A percentile compares a stretch with the other conserved stretches of the same genome.
Conservation (phyloP, 345 rosid genomes). For the Gossypium mustelinum region DNA sequence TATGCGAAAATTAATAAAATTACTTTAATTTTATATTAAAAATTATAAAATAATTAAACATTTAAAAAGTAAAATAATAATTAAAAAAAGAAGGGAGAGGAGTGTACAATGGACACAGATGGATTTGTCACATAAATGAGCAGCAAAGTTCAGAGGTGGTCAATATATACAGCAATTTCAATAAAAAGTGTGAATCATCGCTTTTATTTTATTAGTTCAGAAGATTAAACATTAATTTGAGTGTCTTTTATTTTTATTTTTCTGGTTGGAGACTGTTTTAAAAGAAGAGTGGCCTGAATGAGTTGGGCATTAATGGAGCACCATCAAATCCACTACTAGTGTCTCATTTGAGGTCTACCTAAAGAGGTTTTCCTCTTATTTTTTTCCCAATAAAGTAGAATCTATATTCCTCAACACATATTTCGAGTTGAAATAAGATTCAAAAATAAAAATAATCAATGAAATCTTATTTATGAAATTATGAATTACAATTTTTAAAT, state of each 20-base stretch:
- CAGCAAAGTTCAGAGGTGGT: slow-evolving; percentile 26
- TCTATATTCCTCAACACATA: no score
- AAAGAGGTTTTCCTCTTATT: no score
- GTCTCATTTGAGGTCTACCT: not conserved
- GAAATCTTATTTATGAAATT: no score
- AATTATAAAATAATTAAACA: not conserved
- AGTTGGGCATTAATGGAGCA: slow-evolving; percentile 49
- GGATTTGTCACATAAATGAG: slow-evolving; percentile 32
- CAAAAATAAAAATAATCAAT: no score
- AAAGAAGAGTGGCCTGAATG: slow-evolving; percentile 18
- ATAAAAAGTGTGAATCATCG: not conserved
- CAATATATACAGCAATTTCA: slow-evolving; percentile 9
- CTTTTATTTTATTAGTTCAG: not conserved
- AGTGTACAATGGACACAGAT: slow-evolving; percentile 18
- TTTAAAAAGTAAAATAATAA: slow-evolving; percentile 3
- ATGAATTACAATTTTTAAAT: no score
- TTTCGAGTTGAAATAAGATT: no score
- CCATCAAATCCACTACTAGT: slow-evolving; percentile 62
- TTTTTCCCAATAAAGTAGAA: no score
- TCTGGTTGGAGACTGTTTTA: not conserved
- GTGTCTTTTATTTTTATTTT: not conserved
- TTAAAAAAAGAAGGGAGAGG: not conserved
- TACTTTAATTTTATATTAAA: no score
- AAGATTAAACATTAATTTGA: slow-evolving; percentile 4
- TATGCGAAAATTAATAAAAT: no score